These are phyloP conservation scores for Alternaria gaisen DNA, from an alignment of 2,329 filamentous ascomycete species.

Conservation along the genomic window DNA sequence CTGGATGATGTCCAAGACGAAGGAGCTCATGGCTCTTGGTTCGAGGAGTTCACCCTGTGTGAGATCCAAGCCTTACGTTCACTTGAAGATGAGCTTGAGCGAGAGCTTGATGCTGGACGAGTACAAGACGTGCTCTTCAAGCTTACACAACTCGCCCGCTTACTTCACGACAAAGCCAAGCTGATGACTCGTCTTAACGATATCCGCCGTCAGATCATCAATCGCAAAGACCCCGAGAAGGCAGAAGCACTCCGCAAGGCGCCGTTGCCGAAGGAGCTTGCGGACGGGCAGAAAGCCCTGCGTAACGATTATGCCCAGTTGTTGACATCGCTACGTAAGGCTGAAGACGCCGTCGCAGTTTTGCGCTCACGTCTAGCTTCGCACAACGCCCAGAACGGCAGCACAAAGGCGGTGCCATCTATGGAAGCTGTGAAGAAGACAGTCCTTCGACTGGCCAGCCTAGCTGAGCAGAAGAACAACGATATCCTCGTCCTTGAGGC, in stretches of 20 bases:
- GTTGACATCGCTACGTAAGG: slow-evolving; percentile 76
- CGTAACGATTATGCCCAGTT: slow-evolving; percentile 78
- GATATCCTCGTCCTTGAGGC: slow-evolving; percentile 91
- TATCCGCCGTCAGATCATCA: slow-evolving; percentile 76
- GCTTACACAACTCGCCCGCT: slow-evolving; percentile 71
- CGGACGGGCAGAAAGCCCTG: slow-evolving; percentile 83
- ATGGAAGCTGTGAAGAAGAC: slow-evolving; percentile 93
- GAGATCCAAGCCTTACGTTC: slow-evolving; percentile 75
- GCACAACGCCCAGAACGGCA: slow-evolving; percentile 59
- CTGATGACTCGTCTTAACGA: slow-evolving; percentile 78
- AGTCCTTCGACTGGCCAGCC: slow-evolving; percentile 88
- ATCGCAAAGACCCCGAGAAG: slow-evolving; percentile 73
- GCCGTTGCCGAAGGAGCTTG: slow-evolving; percentile 84
- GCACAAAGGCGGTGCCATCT: slow-evolving; percentile 68
- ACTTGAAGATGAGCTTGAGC: slow-evolving; percentile 70
- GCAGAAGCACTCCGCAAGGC: slow-evolving; percentile 71
- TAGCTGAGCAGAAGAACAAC: slow-evolving; percentile 89
- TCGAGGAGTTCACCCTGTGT: slow-evolving; percentile 76
- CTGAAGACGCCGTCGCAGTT: slow-evolving; percentile 81
- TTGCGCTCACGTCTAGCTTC: slow-evolving; percentile 80
- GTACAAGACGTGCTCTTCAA: slow-evolving; percentile 75
- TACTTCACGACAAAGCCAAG: slow-evolving; percentile 74
- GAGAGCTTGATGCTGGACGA: slow-evolving; percentile 71
- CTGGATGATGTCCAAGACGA: slow-evolving; percentile 59
- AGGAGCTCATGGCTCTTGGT: slow-evolving; percentile 52